Conservation (phyloP, 176 grass and related monocot genomes). For the Dactylis glomerata region DNA sequence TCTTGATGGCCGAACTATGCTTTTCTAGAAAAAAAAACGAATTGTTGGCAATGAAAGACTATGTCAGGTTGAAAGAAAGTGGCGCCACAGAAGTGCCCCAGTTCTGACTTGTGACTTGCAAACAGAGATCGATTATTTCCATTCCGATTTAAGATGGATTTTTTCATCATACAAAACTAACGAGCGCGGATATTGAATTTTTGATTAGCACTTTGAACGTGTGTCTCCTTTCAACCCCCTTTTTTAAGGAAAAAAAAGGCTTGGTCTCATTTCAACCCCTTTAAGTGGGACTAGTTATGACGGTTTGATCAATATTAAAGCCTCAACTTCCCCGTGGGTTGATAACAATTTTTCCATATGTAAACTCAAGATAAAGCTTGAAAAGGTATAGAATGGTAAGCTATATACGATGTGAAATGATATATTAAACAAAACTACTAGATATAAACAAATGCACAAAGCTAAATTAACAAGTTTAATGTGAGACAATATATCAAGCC, state of each 20-base stretch:
- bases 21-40: neutral
- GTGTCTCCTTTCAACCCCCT: neutral
- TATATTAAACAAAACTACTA: neutral
- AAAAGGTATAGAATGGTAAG: neutral
- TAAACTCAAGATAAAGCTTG: neutral
- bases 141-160: neutral
- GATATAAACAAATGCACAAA: constrained; percentile 24
- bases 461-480: neutral
- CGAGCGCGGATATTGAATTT: neutral
- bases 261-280: neutral
- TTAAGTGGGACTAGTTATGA: neutral
- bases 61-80: neutral
- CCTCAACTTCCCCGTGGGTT: neutral
- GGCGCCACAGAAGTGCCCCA: neutral
- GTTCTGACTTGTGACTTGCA: neutral
- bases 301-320: neutral
- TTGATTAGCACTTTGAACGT: neutral
- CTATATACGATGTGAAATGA: neutral
- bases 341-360: neutral
- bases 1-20: neutral
- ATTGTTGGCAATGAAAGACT: neutral
- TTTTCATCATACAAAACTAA: neutral
- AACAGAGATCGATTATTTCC: neutral
- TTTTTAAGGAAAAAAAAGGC: too few relatives aligned
- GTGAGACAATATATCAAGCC: neutral